Evolutionary conservation across 2,329 filamentous ascomycete genomes (phyloP), one percentile per base, ranked within the genome.

Genomic region (Trichoderma atroviride): DNA sequence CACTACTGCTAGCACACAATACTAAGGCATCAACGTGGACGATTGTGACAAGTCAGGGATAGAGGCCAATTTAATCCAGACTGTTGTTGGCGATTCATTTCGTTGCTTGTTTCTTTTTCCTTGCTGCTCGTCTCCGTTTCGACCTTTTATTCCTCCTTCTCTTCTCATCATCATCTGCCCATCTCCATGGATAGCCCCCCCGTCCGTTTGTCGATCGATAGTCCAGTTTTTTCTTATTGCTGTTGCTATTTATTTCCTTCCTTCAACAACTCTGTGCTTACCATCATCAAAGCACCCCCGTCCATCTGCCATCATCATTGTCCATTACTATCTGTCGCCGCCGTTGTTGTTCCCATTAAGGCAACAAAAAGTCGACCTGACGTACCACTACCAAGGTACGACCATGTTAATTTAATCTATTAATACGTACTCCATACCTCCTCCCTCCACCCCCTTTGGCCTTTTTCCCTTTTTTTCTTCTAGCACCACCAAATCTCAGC

Each of bases 391-490:
- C 47, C 47, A 50, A 50, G 47, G 47, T 50, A 50, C 22, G 22
- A n/a, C 40, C 19, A 43, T 19, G 40, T 43, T 43, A 43, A 43
- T 43, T 35, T 24, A 59, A 37, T 24, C 33, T 6, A 24, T 35
- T 9, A 27, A 35, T 35, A 59, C 31, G 37, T 40, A 59, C 57
- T 59, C 57, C 57, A 31, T 67, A 58, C 37, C 53, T 61, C 60
- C 47, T 37, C 56, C 64, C 53, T 59, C 63, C 35, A 33, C 37
- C 40, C 73, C 63, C 70, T 72, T 64, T 71, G 68, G 68, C 37
- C 67, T 72, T 68, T 72, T 74, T 35, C 73, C 50, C 73, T 64
- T 72, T 60, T 71, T 71, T 73, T 71, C 69, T 52, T 50, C 35
- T 62, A 62, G 59, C 59, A 62, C 43, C 29, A 9, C 47, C 40